These are phyloP conservation scores for Podospora pseudoanserina DNA, from an alignment of 495 filamentous ascomycete species.

Conservation along the genomic window DNA sequence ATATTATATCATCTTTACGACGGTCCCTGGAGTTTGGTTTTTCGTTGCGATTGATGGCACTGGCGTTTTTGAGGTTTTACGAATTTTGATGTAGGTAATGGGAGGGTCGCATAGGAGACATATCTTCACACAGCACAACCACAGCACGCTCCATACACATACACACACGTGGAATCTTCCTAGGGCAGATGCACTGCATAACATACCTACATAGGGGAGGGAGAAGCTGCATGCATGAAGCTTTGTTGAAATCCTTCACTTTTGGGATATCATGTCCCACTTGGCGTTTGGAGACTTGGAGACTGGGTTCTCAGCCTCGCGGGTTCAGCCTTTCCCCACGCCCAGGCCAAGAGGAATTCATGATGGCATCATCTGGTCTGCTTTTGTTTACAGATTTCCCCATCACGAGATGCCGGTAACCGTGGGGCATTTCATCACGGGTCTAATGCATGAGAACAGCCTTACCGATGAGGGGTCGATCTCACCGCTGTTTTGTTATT, in stretches of 20 bases:
- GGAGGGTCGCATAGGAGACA: conserved; percentile 8
- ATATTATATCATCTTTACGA: conserved; percentile 17
- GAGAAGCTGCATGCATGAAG: neutral
- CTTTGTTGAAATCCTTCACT: neutral
- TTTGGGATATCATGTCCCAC: neutral
- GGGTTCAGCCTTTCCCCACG: neutral
- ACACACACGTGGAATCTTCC: neutral
- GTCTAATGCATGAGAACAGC: neutral
- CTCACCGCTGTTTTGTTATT: conserved; percentile 18
- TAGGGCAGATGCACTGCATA: neutral
- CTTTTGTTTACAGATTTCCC: too few relatives aligned
- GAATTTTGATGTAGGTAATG: conserved; percentile 20
- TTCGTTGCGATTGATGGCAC: conserved; percentile 18
- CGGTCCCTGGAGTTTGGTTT: conserved; percentile 11
- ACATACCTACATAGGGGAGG: neutral
- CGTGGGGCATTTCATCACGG: neutral
- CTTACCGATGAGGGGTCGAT: neutral
- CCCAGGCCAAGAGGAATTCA: neutral
- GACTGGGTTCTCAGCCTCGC: conserved; percentile 4
- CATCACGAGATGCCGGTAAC: neutral
- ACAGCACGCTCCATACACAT: neutral
- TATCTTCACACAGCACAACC: neutral
- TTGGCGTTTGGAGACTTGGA: neutral
- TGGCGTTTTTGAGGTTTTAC: conserved; percentile 28
- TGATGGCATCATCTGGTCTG: conserved; percentile 3